phyloP scores from a whole-genome alignment of 306 rosid species.

The Rubus idaeus region DNA sequence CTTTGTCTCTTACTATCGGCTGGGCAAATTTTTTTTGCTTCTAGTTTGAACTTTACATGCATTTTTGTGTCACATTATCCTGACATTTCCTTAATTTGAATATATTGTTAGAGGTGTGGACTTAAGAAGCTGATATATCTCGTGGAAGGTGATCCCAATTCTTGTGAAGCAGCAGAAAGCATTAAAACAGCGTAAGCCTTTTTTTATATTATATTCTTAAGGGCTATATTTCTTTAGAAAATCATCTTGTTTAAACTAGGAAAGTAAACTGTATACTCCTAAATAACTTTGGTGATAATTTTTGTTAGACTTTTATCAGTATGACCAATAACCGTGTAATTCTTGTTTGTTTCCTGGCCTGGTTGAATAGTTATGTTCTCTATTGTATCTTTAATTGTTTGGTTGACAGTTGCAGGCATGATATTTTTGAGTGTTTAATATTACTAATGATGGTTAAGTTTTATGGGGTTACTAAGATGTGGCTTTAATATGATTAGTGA shows the following conservation, averaged over 20 bases:
- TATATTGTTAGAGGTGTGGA: slow-evolving; percentile 74
- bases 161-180: slow-evolving; percentile 93
- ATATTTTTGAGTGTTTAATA: too few species aligned
- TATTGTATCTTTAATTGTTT: too few species aligned
- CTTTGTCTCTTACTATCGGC: background rate
- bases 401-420: too few species aligned
- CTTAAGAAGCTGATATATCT: slow-evolving; percentile 88
- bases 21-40: background rate
- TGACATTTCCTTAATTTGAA: slow-evolving; percentile 32
- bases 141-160: slow-evolving; percentile 95
- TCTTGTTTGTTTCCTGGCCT: too few species aligned
- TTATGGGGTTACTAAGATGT: background rate
- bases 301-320: too few species aligned
- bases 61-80: background rate
- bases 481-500: background rate
- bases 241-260: too few species aligned
- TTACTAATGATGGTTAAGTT: background rate
- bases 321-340: too few species aligned
- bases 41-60: background rate
- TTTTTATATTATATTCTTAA: background rate
- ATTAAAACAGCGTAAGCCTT: slow-evolving; percentile 89
- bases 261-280: too few species aligned
- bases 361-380: too few species aligned
- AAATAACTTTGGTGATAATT: too few species aligned
- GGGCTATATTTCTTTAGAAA: background rate